These are phyloP conservation scores for Trypanosoma rangeli DNA, from an alignment of 208 protist species.

Conservation along the genomic window DNA sequence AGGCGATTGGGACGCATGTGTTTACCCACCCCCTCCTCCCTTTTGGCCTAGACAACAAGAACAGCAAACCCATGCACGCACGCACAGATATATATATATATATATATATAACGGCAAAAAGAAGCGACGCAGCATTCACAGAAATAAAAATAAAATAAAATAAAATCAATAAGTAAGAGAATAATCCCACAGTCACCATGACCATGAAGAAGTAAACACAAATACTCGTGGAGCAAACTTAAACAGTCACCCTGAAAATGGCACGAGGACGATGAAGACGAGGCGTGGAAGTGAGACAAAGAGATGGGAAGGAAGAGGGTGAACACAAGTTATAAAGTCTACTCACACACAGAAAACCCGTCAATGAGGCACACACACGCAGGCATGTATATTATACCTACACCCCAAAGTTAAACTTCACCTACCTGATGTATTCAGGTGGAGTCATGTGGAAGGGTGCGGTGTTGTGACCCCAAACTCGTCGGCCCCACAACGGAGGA, in stretches of 20 bases:
- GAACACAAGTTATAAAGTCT: not conserved
- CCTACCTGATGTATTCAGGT: not conserved
- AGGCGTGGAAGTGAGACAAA: not conserved
- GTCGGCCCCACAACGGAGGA: not conserved
- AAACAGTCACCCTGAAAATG: too few relatives aligned
- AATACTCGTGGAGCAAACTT: too few relatives aligned
- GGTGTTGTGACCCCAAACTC: not conserved
- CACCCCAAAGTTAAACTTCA: not conserved
- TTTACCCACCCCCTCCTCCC: not conserved
- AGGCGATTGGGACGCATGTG: slow-evolving; percentile 4
- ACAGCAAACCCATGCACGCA: not conserved
- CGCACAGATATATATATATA: not conserved
- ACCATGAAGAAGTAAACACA: too few relatives aligned
- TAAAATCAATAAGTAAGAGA: too few relatives aligned
- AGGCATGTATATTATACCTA: too few relatives aligned
- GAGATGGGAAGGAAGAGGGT: not conserved
- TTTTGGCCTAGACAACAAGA: not conserved
- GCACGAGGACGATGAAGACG: too few relatives aligned
- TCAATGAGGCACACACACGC: not conserved
- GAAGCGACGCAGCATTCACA: not conserved
- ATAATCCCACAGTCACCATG: too few relatives aligned
- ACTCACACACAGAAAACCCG: not conserved
- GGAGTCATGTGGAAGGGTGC: not conserved
- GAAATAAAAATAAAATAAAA: too few relatives aligned
- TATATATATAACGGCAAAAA: not conserved